phyloP scores from a whole-genome alignment of 306 rosid species.

The Lathyrus aphaca region DNA sequence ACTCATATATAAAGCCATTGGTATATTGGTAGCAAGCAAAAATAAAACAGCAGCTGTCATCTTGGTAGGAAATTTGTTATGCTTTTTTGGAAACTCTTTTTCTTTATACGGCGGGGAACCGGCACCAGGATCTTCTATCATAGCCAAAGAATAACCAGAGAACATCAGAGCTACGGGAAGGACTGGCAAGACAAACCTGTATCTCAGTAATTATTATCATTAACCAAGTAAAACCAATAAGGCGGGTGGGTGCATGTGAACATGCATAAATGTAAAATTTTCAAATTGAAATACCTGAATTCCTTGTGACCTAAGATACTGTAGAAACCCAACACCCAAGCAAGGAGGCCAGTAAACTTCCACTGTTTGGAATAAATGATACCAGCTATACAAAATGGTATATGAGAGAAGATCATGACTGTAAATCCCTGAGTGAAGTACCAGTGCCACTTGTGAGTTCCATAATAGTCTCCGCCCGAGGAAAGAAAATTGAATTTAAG shows the following conservation, averaged over 20 bases:
- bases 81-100: slow-evolving; percentile 41
- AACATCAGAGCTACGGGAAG: slow-evolving; percentile 92
- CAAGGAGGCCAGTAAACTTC: slow-evolving; percentile 81
- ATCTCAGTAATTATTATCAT: slow-evolving; percentile 36
- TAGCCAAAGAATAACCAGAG: slow-evolving; percentile 79
- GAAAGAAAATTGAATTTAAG: slow-evolving; percentile 91
- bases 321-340: slow-evolving; percentile 83
- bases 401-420: slow-evolving; percentile 75
- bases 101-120: slow-evolving; percentile 41
- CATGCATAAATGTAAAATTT: slow-evolving; percentile 30
- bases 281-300: slow-evolving; percentile 67
- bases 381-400: slow-evolving; percentile 85
- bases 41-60: slow-evolving; percentile 56
- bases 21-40: slow-evolving; percentile 85
- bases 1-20: slow-evolving; percentile 95
- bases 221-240: slow-evolving; percentile 34
- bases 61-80: slow-evolving; percentile 51
- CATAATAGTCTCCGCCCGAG: slow-evolving; percentile 94
- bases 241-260: slow-evolving; percentile 12
- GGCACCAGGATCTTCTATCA: slow-evolving; percentile 46
- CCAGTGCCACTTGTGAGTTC: slow-evolving; percentile 99
- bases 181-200: slow-evolving; percentile 92
- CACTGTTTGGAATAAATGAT: slow-evolving; percentile 71
- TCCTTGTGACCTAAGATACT: slow-evolving; percentile 92
- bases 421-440: slow-evolving; percentile 93